Conservation (phyloP, 495 filamentous ascomycete genomes). For the Tuber brumale region DNA sequence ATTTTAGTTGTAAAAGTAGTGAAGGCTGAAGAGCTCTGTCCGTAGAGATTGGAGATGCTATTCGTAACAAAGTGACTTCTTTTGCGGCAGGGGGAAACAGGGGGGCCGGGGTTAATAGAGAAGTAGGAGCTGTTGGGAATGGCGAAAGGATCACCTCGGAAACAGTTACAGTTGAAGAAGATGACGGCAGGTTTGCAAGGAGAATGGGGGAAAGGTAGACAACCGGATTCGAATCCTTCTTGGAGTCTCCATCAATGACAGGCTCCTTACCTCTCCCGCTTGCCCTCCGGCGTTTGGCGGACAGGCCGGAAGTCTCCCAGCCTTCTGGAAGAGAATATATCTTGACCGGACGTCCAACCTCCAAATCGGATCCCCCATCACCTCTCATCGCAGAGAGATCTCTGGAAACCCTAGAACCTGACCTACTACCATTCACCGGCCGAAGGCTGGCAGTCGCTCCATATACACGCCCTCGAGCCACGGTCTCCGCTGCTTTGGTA, state of each 20-base stretch:
- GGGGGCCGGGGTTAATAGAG: conserved; percentile 47
- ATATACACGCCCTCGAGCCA: conserved; percentile 45
- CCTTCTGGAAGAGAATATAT: conserved; percentile 80
- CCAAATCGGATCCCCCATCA: conserved; percentile 44
- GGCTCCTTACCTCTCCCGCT: conserved; percentile 25
- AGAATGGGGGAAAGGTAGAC: conserved; percentile 80
- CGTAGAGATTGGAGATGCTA: conserved; percentile 79
- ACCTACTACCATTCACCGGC: conserved; percentile 47
- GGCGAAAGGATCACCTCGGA: conserved; percentile 57
- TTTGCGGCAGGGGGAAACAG: conserved; percentile 76
- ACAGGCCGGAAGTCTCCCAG: conserved; percentile 48
- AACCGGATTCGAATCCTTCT: conserved; percentile 48
- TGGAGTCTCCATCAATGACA: conserved; percentile 49
- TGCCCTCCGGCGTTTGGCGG: conserved; percentile 46
- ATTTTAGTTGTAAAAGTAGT: conserved; percentile 75
- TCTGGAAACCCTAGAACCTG: conserved; percentile 42
- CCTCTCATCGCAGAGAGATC: conserved; percentile 48
- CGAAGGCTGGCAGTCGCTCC: conserved; percentile 51
- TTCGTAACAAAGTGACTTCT: conserved; percentile 82
- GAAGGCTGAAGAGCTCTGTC: conserved; percentile 76
- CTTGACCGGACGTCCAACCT: conserved; percentile 62
- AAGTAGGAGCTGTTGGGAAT: conserved; percentile 48
- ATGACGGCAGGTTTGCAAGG: conserved; percentile 61
- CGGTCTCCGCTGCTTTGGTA: conserved; percentile 34
- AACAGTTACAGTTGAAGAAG: conserved; percentile 15